Conservation (phyloP, 371 early-diverging fungal species). For the Nematocida major region DNA sequence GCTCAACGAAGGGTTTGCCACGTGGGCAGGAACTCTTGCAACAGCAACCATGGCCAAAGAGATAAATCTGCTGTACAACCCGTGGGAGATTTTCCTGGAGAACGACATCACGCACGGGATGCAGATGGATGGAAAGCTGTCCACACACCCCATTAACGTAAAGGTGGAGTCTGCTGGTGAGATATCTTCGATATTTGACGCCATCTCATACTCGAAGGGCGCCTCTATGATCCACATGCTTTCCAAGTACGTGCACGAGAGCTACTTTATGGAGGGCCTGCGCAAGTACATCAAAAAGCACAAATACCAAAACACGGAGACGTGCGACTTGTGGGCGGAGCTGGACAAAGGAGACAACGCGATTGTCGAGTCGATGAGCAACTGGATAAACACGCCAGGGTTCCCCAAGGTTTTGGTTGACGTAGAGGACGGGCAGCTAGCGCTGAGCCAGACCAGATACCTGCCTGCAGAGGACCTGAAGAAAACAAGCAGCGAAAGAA, state of each 20-base stretch:
- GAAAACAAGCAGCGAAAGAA: not conserved
- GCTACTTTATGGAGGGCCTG: conserved; percentile 68
- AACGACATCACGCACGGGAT: conserved; percentile 70
- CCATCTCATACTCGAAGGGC: conserved; percentile 76
- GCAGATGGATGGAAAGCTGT: conserved; percentile 71
- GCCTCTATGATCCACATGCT: conserved; percentile 82
- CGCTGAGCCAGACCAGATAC: conserved; percentile 33
- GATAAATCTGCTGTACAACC: conserved; percentile 57
- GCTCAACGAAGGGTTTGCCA: conserved; percentile 93
- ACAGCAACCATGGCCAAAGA: conserved; percentile 71
- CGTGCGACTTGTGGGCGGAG: conserved; percentile 75
- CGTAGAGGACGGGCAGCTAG: not conserved
- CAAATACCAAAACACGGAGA: conserved; percentile 74
- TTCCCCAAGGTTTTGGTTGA: conserved; percentile 67
- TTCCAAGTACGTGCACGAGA: conserved; percentile 70
- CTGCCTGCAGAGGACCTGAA: conserved; percentile 1
- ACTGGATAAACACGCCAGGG: conserved; percentile 79
- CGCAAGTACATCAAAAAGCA: conserved; percentile 72
- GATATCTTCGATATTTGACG: conserved; percentile 74
- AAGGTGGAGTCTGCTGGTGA: conserved; percentile 72
- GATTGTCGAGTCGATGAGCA: conserved; percentile 72
- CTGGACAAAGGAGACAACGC: conserved; percentile 70
- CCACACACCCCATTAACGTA: conserved; percentile 82
- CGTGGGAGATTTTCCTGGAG: conserved; percentile 67
- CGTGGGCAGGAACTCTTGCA: conserved; percentile 76